Conservation (phyloP, 2,329 filamentous ascomycete genomes). For the Colletotrichum sp. region DNA sequence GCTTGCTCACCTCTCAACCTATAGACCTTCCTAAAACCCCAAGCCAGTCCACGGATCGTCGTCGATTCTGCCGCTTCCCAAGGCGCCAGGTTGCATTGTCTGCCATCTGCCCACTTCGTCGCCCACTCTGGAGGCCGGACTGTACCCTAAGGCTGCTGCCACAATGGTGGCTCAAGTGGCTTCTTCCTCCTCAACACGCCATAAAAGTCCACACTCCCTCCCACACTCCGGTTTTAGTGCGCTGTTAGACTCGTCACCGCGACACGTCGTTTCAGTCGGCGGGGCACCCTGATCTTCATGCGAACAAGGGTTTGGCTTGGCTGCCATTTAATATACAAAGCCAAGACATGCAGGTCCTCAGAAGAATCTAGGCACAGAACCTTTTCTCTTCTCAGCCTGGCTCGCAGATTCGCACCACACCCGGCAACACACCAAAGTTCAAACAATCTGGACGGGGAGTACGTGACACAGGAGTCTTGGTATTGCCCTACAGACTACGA, state of each 20-base stretch:
- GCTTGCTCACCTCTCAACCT: neutral
- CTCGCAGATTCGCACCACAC: neutral
- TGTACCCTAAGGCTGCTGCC: neutral
- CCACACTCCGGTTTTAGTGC: neutral
- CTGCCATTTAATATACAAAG: neutral
- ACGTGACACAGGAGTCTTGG: neutral
- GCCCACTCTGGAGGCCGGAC: neutral
- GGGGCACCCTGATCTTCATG: conserved; percentile 2
- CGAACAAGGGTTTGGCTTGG: neutral
- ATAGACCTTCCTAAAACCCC: neutral
- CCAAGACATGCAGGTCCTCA: neutral
- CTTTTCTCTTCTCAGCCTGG: neutral
- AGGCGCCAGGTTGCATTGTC: conserved; percentile 15
- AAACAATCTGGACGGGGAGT: neutral
- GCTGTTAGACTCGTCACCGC: neutral
- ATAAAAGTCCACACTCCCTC: neutral
- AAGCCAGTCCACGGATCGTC: neutral
- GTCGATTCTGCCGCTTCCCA: neutral
- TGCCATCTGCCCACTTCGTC: neutral
- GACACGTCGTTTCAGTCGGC: neutral
- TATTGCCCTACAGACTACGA: neutral
- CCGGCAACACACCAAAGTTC: neutral
- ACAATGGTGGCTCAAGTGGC: neutral
- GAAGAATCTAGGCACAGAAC: neutral
- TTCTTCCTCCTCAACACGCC: neutral